Base-by-base conservation (phyloP, 1,284 basidiomycete species). In the Marasmius oreades region DNA sequence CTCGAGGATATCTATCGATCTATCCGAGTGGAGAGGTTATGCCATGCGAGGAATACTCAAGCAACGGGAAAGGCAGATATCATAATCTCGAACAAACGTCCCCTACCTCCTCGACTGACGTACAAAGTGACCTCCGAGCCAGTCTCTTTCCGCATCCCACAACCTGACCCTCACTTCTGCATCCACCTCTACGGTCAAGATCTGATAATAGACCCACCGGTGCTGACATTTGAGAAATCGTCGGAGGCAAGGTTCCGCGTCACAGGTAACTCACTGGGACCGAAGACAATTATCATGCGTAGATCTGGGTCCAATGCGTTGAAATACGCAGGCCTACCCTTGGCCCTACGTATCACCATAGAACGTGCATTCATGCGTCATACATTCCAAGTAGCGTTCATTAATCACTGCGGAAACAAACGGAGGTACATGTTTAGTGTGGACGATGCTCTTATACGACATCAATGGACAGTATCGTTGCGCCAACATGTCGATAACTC, bases 381-480 rank as follows among this genome's bases (percentile, higher is more conserved):
- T 67, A 95, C 93, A 0, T 94, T 97, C 77, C 92, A 95, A 67
- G 73, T 97, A 22, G 86, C 92, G 2, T 97, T 97, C 72, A 64
- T 82, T 44, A 88, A 89, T 62, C 86, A 89, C 62, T 69, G 76
- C 16, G 85, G 85, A 24, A 62, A 75, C 55, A 90, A 88, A 69
- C 81, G 93, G 61, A 86, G 88, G 67, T 97, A 97, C 72, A 93
- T 96, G 85, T 96, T 96, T 76, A 93, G 91, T 63, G 86, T 96
- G 43, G 83, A 89, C 52, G 90, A 93, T 63, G 78, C 85, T 0
- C 74, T 89, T 18, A 78, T 89, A 24, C 82, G 86, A 18, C 81
- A 87, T 59, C 83, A 87, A 61, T 95, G 93, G 91, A 81, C 80
- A 0, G 77, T 80, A 1, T 82, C 81, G 16, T 73, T 96, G 53